A percentile compares a stretch with the other conserved stretches of the same genome.
These are phyloP conservation scores for Cetradonia linearis DNA, from an alignment of 495 filamentous ascomycete genomes.

Conservation along the genomic window DNA sequence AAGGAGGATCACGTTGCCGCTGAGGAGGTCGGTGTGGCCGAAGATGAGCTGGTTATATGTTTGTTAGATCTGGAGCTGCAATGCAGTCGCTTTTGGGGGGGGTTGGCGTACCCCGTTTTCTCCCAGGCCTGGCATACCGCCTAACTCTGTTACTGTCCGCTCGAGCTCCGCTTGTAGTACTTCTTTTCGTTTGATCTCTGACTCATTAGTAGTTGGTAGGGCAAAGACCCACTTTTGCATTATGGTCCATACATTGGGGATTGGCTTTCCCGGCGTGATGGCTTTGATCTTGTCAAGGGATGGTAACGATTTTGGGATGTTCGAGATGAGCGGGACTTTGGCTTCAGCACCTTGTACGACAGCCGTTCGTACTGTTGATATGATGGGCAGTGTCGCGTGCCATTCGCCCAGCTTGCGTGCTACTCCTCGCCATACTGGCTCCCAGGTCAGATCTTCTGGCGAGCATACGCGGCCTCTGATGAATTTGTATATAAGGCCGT, in stretches of 20 bases:
- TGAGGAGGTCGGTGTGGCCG: conserved; percentile 88
- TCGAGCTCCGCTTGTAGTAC: conserved; percentile 65
- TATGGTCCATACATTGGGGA: conserved; percentile 82
- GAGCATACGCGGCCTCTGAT: conserved; percentile 69
- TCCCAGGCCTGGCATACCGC: conserved; percentile 63
- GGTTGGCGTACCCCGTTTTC: conserved; percentile 51
- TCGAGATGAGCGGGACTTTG: conserved; percentile 8
- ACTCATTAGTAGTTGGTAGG: conserved; percentile 58
- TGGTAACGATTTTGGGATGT: background rate
- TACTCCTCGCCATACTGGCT: conserved; percentile 68
- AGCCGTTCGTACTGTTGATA: conserved; percentile 11
- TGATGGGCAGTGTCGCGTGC: conserved; percentile 67
- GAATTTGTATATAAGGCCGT: conserved; percentile 90
- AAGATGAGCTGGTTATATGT: conserved; percentile 58
- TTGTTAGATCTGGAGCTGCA: conserved; percentile 23
- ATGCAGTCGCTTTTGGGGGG: background rate
- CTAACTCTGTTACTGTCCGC: conserved; percentile 55
- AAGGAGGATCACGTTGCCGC: conserved; percentile 88
- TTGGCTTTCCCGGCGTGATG: conserved; percentile 50
- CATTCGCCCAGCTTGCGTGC: conserved; percentile 78
- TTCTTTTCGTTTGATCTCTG: conserved; percentile 54
- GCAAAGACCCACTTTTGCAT: conserved; percentile 93
- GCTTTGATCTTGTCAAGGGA: conserved; percentile 33
- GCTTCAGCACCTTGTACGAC: conserved; percentile 30
- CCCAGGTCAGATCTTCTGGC: conserved; percentile 63